Base-by-base conservation (phyloP, 2,329 filamentous ascomycete genomes). In the Xylaria sp. region DNA sequence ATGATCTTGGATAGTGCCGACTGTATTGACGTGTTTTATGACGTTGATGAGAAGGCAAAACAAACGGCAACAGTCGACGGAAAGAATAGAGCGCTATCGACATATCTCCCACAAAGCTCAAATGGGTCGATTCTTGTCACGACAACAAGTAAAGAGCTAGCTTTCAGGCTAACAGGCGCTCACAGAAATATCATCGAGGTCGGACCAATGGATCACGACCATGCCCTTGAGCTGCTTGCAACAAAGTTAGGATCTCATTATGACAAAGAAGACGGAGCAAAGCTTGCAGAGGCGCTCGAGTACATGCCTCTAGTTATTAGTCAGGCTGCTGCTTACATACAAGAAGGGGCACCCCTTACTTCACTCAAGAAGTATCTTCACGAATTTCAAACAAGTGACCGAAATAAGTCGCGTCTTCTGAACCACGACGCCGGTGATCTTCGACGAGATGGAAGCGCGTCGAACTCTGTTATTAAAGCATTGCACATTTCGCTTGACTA, bases 1-100 rank as follows among this genome's bases (percentile, higher is more conserved):
- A 69, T 81, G 33, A 68, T 81, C 51, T 72, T 82, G 22, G 79
- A 82, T 45, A 80, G 77, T 65, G 78, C 76, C 45, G 79, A 81
- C 65, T 72, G 81, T 69, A 13, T 53, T 36, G 57, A 73, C 7
- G 65, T 78, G 5, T 74, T 79, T 31, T 74, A 75, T 49, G 36
- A 68, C 51, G 47, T 63, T 1, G 66, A 65, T 11, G 27, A 71
- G 50, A 13, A 65, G 13, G 25, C 36, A 63, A 27, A 13, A 2
- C 61, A 65, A 57, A 13, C 10, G 1, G 33, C 29, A n/a, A n/a
- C 31, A 27, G 0, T 25, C 2, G 29, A 7, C 7, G 39, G 29
- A 42, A 27, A 42, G 10, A 55, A 45, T 38, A 66, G 42, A 58
- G 50, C 69, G 1, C 54, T 77, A n/a, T 69, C 56, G 13, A 64